These are phyloP conservation scores for Russula virescens DNA, from an alignment of 768 basidiomycete genomes.

Conservation along the genomic window DNA sequence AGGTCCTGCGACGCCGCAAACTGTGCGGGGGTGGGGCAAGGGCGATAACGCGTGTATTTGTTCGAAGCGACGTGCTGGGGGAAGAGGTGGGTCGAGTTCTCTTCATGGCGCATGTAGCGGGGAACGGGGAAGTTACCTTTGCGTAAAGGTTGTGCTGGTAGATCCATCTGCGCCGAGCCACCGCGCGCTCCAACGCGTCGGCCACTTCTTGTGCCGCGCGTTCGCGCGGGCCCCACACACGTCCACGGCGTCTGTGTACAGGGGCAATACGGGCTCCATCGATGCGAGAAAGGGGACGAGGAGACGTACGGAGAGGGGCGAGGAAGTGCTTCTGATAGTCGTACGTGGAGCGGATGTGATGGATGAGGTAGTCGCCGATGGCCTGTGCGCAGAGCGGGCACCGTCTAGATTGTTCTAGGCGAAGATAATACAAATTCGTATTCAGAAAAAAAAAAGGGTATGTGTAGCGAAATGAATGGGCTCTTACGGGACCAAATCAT, in stretches of 20 bases:
- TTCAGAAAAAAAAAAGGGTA: not conserved
- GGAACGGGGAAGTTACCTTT: slow-evolving; percentile 47
- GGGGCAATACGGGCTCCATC: slow-evolving; percentile 20
- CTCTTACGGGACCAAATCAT: slow-evolving; percentile 74
- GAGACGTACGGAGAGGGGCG: slow-evolving; percentile 53
- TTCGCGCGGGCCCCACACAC: slow-evolving; percentile 52
- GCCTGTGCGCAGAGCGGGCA: slow-evolving; percentile 71
- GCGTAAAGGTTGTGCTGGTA: slow-evolving; percentile 77
- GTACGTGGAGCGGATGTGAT: slow-evolving; percentile 67
- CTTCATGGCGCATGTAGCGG: not conserved
- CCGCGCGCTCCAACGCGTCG: slow-evolving; percentile 71
- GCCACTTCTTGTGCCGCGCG: slow-evolving; percentile 48
- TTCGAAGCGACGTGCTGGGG: slow-evolving; percentile 88
- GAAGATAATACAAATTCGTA: too few relatives aligned
- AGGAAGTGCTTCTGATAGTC: slow-evolving; percentile 82
- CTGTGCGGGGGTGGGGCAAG: slow-evolving; percentile 81
- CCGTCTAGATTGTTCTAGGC: slow-evolving; percentile 64
- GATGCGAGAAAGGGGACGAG: slow-evolving; percentile 28
- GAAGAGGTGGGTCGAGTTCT: slow-evolving; percentile 5
- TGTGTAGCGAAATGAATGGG: not conserved
- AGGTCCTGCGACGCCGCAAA: slow-evolving; percentile 73
- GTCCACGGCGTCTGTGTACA: slow-evolving; percentile 34
- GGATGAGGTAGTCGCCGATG: slow-evolving; percentile 71
- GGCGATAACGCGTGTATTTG: slow-evolving; percentile 76
- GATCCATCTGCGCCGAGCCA: slow-evolving; percentile 69